Evolutionary conservation across 768 basidiomycete species (phyloP), one percentile per base, ranked within the genome.

Genomic region (Boletus rubroflammeus): DNA sequence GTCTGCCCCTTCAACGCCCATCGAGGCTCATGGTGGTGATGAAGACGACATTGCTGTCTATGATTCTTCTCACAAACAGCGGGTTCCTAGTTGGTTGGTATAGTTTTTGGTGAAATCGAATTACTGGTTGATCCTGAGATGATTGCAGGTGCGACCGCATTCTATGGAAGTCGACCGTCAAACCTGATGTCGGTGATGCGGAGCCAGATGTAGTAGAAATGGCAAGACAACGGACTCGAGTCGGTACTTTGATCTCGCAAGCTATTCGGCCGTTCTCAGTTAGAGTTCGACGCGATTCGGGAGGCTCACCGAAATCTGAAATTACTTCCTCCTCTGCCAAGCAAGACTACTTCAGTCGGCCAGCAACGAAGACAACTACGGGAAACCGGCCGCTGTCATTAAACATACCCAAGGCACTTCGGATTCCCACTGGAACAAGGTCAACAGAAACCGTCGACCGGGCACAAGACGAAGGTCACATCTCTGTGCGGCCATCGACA

Each of bases 51-150:
- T 77, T 61, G 87, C 85, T 17, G 83, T 88, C 3, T 92, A 91
- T 63, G 90, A 93, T 68, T 84, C 86, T 26, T 92, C 90, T 10
- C 75, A 81, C 62, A 92, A 93, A 68, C 81, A 83, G 62, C 84
- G 90, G 19, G 90, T 92, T 25, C 90, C 90, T 6, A 90, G 89
- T 67, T 92, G 90, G 90, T 88, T 60, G 45, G 82, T 72, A 6
- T 32, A 11, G n/a, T 46, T 38, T 31, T 41, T 42, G 11, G 32
- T 48, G 31, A 29, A 26, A 43, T 38, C 2, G 11, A 26, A 6
- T 35, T 29, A 40, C 26, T 54, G 42, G 29, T 53, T 55, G 26
- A 66, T 45, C 38, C 13, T 34, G 32, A 41, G 35, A 32, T 23
- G n/a, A 5, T 36, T 54, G 7, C 49, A 89, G 88, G 88, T 93